Percentiles rank a stretch among this genome's conserved stretches.
phyloP scores from a whole-genome alignment of 164 flowering plant genomes.

The Tetracentron sinense region DNA sequence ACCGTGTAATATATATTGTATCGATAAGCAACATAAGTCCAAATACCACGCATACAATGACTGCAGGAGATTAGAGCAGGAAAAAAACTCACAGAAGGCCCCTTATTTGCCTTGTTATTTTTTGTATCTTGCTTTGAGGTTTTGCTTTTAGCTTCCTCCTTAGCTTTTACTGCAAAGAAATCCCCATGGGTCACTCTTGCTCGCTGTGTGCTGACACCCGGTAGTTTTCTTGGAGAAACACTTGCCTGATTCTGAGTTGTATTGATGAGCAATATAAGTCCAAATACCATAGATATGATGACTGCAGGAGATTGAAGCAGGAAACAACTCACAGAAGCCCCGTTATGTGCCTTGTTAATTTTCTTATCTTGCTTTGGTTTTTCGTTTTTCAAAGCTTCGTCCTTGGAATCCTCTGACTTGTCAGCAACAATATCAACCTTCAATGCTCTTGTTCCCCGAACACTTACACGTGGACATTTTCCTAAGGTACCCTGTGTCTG shows the following conservation, averaged over 20 bases:
- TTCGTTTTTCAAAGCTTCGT: background rate
- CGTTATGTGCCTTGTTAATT: background rate
- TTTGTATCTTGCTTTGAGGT: background rate
- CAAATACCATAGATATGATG: background rate
- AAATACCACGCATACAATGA: background rate
- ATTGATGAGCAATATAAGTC: background rate
- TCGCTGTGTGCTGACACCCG: background rate
- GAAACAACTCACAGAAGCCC: background rate
- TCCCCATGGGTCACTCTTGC: background rate
- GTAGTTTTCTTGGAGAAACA: constrained; percentile 3
- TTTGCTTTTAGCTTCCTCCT: constrained; percentile 5
- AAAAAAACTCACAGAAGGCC: background rate
- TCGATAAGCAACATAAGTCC: background rate
- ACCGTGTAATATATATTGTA: background rate
- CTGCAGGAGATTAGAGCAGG: background rate
- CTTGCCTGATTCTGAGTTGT: constrained; percentile 1
- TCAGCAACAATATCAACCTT: background rate
- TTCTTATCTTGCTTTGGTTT: background rate
- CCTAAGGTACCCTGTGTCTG: constrained; percentile 9
- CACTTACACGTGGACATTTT: background rate
- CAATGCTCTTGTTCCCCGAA: background rate
- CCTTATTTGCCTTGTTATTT: background rate
- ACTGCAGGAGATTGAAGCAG: background rate
- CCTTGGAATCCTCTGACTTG: background rate
- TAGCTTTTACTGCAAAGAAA: background rate